phyloP scores from a whole-genome alignment of 2,329 filamentous ascomycete genomes.

The Fusarium verrucosum region DNA sequence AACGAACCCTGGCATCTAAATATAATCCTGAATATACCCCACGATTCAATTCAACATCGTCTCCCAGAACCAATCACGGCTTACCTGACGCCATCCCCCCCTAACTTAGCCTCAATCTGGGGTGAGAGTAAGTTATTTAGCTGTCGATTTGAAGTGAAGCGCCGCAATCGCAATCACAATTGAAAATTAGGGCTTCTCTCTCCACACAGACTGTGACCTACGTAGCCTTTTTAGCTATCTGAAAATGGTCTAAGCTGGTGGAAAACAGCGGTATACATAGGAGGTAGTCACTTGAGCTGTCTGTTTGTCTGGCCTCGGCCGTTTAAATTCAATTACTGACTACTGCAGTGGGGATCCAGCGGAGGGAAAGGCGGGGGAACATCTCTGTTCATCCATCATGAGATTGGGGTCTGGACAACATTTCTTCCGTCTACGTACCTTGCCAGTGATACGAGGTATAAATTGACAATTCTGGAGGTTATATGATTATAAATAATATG shows the following conservation, averaged over 20 bases:
- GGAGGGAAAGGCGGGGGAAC: constrained; percentile 10
- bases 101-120: constrained; percentile 5
- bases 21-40: constrained; percentile 19
- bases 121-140: neutral
- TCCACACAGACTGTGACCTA: constrained; percentile 11
- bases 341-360: constrained; percentile 16
- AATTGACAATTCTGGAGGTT: neutral
- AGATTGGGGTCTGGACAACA: neutral
- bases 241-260: constrained; percentile 15
- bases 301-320: constrained; percentile 5
- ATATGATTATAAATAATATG: neutral
- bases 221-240: constrained; percentile 12
- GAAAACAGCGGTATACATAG: constrained; percentile 30
- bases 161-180: constrained; percentile 6
- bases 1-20: constrained; percentile 3
- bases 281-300: constrained; percentile 8
- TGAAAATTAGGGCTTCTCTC: neutral
- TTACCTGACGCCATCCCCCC: constrained; percentile 6
- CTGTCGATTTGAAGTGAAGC: neutral
- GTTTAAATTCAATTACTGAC: constrained; percentile 20
- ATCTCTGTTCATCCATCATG: neutral
- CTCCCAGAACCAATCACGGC: constrained; percentile 11
- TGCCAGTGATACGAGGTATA: neutral
- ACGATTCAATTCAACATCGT: constrained; percentile 12
- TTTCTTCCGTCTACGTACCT: neutral